Evolutionary conservation across 2,329 filamentous ascomycete genomes (phyloP), one percentile per base, ranked within the genome.

Genomic region (Coleophoma crateriformis): DNA sequence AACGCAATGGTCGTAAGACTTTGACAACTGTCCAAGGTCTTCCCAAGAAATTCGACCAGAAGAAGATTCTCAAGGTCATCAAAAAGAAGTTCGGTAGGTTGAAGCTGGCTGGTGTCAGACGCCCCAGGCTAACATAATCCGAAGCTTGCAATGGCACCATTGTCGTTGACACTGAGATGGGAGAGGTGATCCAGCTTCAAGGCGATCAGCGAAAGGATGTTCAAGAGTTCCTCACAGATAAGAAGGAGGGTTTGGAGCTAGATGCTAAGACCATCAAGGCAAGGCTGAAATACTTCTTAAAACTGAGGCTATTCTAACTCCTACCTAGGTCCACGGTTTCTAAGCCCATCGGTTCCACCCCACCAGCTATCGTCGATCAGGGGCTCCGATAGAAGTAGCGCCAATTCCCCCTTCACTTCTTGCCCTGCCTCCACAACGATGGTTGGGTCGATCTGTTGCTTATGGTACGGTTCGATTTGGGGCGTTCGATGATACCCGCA

Each of bases 1-100:
- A 99, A 79, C 94, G 94, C 78, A 99, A 99, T 97, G 94, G 94
- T 85, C 94, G 94, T 75, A 99, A 99, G 84, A 97, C 94, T 79
- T 82, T 99, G 87, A 99, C 94, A 66, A 99, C 94, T 66, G 91
- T 99, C 68, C 92, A 97, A 83, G 94, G 94, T 75, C 85, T 99
- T 67, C 92, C 94, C 58, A 94, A 94, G 80, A 96, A 97, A 72
- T 97, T 96, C 69, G 92, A 96, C 77, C 90, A 94, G 76, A 97
- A 96, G 85, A 96, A 96, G 79, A 96, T 99, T 71, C 85, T 99
- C 67, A 96, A 96, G 81, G 91, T 95, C 75, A 96, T 97, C 81
- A 97, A 97, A 86, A 97, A 97, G 84, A 94, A 96, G 72, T 97
- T 97, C 68, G 87, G 87, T 90, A 80, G 56, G 83, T 68, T 47